Conservation (phyloP, 2,329 filamentous ascomycete genomes). For the Alternaria brassicicola region DNA sequence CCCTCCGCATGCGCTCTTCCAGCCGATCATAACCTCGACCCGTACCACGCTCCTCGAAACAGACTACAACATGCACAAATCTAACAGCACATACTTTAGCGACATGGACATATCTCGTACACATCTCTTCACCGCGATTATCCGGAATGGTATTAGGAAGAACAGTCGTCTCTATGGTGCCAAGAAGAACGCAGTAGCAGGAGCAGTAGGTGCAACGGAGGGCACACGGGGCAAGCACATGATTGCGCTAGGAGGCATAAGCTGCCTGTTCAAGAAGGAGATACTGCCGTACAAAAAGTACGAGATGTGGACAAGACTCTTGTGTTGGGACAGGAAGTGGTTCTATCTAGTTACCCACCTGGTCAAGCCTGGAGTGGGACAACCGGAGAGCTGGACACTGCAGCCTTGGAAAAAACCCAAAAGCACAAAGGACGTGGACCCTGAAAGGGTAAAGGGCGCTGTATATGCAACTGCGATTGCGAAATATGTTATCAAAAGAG, state of each 20-base stretch:
- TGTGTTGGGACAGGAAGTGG: constrained; percentile 60
- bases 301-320: constrained; percentile 56
- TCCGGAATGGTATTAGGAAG: constrained; percentile 53
- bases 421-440: constrained; percentile 29
- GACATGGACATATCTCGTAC: constrained; percentile 85
- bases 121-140: constrained; percentile 70
- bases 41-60: constrained; percentile 76
- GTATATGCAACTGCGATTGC: constrained; percentile 59
- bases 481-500: constrained; percentile 59
- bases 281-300: constrained; percentile 54
- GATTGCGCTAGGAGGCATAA: constrained; percentile 56
- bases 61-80: constrained; percentile 86
- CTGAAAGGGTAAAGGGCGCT: constrained; percentile 49
- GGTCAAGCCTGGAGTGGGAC: constrained; percentile 53
- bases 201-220: constrained; percentile 23
- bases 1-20: constrained; percentile 70
- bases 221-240: constrained; percentile 35
- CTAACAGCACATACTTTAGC: constrained; percentile 83
- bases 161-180: constrained; percentile 30
- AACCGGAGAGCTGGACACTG: constrained; percentile 50
- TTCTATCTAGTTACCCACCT: constrained; percentile 57
- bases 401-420: constrained; percentile 53
- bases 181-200: constrained; percentile 24
- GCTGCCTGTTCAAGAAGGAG: constrained; percentile 56
- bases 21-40: constrained; percentile 69